Evolutionary conservation across 2,329 filamentous ascomycete species (phyloP), one percentile per base, ranked within the genome.

Genomic region (Rasamsonia emersonii): DNA sequence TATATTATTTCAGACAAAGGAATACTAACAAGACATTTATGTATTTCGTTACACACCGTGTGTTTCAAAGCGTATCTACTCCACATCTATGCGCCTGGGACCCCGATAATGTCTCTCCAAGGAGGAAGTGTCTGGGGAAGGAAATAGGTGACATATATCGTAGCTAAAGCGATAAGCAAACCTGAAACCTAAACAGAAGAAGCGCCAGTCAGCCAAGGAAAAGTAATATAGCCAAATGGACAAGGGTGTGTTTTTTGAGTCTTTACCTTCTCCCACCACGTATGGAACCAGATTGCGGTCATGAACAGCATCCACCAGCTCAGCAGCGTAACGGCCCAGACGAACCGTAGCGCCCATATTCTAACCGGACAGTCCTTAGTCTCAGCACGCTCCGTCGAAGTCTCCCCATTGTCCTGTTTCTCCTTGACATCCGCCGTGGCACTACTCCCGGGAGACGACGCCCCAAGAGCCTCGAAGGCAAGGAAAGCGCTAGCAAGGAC

Each of bases 241-340:
- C 14, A 14, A 4, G 9, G 17, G 15, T n/a, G n/a, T n/a, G n/a
- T n/a, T n/a, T n/a, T n/a, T n/a, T n/a, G n/a, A 14, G 4, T 23
- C 54, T 70, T 50, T 49, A 83, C 81, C 80, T 96, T 98, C 66
- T 98, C 91, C 49, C 93, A 79, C 88, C 89, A 96, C 1, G 91
- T 98, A 59, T 98, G 91, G 52, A 98, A 98, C 69, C 89, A 98
- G 23, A 93, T 88, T 3, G 88, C 88, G 24, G 91, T 98, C 91
- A 98, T 98, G 39, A 96, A 69, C 54, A 98, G 61, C 91, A 98
- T 98, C 85, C 91, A 96, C 66, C 79, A 74, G 51, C 80, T 85
- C 51, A 95, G 49, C 0, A 61, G 77, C 11, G 82, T 71, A 16
- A 95, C 75, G 0, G 52, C 70, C 15, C 71, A 59, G 4, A 62